Conservation (phyloP, 345 rosid genomes). For the Hibiscus trionum region DNA sequence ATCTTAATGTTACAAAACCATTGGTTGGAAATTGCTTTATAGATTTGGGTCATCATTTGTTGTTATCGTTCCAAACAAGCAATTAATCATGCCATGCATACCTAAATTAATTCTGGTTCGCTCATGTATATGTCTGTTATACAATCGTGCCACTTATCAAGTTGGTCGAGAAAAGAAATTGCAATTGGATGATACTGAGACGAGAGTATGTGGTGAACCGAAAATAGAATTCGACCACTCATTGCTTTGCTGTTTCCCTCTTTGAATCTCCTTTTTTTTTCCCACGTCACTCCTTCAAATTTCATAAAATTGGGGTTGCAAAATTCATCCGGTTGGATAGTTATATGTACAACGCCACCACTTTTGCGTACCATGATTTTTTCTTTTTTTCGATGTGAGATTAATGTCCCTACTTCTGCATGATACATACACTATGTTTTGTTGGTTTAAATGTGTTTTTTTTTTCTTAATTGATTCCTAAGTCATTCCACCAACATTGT, state of each 20-base stretch:
- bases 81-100: neutral
- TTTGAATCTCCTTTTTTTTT: neutral
- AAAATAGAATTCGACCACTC: neutral
- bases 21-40: neutral
- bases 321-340: too few relatives aligned
- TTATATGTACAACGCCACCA: too few relatives aligned
- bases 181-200: neutral
- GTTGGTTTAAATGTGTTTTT: slow-evolving; percentile 14
- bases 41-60: neutral
- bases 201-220: neutral
- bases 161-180: neutral
- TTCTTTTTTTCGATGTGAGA: too few relatives aligned
- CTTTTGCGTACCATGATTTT: too few relatives aligned
- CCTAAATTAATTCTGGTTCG: neutral
- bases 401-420: too few relatives aligned
- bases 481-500: neutral
- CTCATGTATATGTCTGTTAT: too few relatives aligned
- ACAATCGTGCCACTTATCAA: neutral
- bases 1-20: neutral
- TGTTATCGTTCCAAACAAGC: neutral
- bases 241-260: slow-evolving; percentile 32
- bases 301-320: too few relatives aligned
- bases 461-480: slow-evolving; percentile 10
- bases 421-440: slow-evolving; percentile 21
- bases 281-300: too few relatives aligned